Evolutionary conservation across 257 asterid species (phyloP), one percentile per base, ranked within the genome.

Genomic region (Orobanche coerulescens): DNA sequence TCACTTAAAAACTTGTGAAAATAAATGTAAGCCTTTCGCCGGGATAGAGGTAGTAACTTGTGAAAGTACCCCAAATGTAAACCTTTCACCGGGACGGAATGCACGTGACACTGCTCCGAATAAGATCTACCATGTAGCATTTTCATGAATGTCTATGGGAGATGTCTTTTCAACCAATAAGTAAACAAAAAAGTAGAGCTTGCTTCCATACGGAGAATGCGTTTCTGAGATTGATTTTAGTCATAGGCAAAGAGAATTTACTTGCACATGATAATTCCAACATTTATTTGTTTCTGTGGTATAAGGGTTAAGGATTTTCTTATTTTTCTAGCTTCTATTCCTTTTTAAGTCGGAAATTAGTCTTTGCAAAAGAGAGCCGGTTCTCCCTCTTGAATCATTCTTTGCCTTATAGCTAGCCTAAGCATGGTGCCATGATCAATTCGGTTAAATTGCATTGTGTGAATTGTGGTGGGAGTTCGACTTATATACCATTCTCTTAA

Each of bases 211-310:
- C 13, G 25, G 31, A 25, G 5, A 25, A 55, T 28, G 6, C 55
- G 58, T 26, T 71, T 71, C 22, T 58, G 47, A 44, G 23, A 12
- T 58, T 30, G 24, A n/a, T 6, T 48, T n/a, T 66, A 47, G 26
- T 47, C 36, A 0, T 36, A 57, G 61, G 40, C 22, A 55, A 14
- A 16, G 16, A 39, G 58, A 30, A 20, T 60, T 62, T 28, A 59
- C 40, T 15, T 36, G 36, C 36, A 30, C 7, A 52, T 46, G 18
- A 19, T n/a, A n/a, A 31, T 40, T 73, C 39, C 7, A 30, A 30
- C 3, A 8, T 30, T 14, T 39, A n/a, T 16, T 13, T 31, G 22
- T 15, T 58, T 51, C 23, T 34, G 60, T 52, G 15, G 33, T n/a
- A 19, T 19, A 12, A 33, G 49, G 37, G 48, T 66, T 24, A 6